Percentiles rank a stretch among this genome's conserved stretches.
These are phyloP conservation scores for Rhodosporidiobolus odoratus DNA, from an alignment of 768 basidiomycete species.

Conservation along the genomic window DNA sequence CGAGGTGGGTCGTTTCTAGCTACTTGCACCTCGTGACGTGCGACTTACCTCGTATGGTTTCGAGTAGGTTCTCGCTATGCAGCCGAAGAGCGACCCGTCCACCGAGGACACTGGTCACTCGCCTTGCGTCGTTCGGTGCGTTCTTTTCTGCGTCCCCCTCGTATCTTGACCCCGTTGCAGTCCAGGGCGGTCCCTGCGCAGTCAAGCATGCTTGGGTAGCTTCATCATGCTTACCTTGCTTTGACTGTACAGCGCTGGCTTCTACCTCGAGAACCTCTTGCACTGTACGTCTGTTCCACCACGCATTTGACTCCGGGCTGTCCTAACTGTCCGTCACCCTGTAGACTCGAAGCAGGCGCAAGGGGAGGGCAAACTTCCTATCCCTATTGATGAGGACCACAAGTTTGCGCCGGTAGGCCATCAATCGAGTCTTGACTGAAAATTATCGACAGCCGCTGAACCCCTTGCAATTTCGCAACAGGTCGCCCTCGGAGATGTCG, in stretches of 20 bases:
- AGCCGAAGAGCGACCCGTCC: slow-evolving; percentile 6
- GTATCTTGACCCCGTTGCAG: too few relatives aligned
- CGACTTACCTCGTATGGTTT: neutral
- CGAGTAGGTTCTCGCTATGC: neutral
- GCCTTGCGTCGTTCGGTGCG: slow-evolving; percentile 12
- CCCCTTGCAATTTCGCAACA: neutral
- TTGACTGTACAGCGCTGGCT: neutral
- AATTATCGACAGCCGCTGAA: neutral
- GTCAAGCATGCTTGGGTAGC: too few relatives aligned
- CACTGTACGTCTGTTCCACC: neutral
- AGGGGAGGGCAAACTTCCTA: slow-evolving; percentile 11
- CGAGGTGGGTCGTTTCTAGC: slow-evolving; percentile 1
- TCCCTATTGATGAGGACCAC: slow-evolving; percentile 16
- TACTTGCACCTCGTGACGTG: too few relatives aligned
- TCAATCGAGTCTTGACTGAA: too few relatives aligned
- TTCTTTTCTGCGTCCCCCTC: neutral
- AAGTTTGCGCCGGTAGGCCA: slow-evolving; percentile 12
- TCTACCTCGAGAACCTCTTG: slow-evolving; percentile 18
- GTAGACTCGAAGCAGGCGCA: slow-evolving; percentile 21
- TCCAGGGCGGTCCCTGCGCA: too few relatives aligned
- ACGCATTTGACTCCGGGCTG: neutral
- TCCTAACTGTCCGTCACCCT: neutral
- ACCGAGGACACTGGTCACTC: slow-evolving; percentile 13
- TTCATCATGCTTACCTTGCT: too few relatives aligned
- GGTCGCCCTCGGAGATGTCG: slow-evolving; percentile 19